Evolutionary conservation across 768 basidiomycete genomes (phyloP).

Genomic region (Rhodotorula sphaerocarpa): DNA sequence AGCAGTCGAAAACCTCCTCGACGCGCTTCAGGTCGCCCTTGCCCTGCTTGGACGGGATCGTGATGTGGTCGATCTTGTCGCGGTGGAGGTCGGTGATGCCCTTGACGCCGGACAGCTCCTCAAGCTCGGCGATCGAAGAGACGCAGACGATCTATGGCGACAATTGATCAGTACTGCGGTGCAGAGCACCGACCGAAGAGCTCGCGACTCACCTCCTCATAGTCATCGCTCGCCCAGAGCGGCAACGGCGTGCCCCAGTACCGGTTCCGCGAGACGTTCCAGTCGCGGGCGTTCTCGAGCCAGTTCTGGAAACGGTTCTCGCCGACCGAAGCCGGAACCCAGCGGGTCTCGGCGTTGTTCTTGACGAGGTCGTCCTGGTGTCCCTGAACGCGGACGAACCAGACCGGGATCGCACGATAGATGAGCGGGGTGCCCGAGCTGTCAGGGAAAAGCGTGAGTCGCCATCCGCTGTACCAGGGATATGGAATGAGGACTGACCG

Average conservation of each 20-base stretch:
- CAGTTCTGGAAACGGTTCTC: slow-evolving; percentile 93
- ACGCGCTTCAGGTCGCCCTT: slow-evolving; percentile 77
- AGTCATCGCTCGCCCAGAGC: slow-evolving; percentile 88
- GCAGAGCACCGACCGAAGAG: too few species aligned
- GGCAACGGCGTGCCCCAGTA: slow-evolving; percentile 99
- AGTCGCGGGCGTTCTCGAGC: slow-evolving; percentile 96
- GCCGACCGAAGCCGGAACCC: slow-evolving; percentile 87
- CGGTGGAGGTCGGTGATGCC: slow-evolving; percentile 85
- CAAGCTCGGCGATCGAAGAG: slow-evolving; percentile 79
- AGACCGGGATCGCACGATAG: slow-evolving; percentile 88
- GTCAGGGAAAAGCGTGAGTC: background rate
- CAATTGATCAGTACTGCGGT: too few species aligned
- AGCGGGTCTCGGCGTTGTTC: slow-evolving; percentile 83
- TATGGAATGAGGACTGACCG: slow-evolving; percentile 49
- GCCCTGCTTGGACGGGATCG: slow-evolving; percentile 82
- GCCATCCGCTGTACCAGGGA: slow-evolving; percentile 2
- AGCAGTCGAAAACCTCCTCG: slow-evolving; percentile 99
- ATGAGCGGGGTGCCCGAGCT: slow-evolving; percentile 92
- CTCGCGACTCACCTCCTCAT: slow-evolving; percentile 85
- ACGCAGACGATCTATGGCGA: slow-evolving; percentile 54
- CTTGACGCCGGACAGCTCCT: slow-evolving; percentile 69
- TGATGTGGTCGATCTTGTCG: slow-evolving; percentile 90
- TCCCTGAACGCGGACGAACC: slow-evolving; percentile 86
- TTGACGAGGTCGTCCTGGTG: slow-evolving; percentile 76
- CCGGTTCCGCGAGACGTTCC: slow-evolving; percentile 97